Conservation (phyloP, 495 filamentous ascomycete genomes). For the Hypoxylon fragiforme region DNA sequence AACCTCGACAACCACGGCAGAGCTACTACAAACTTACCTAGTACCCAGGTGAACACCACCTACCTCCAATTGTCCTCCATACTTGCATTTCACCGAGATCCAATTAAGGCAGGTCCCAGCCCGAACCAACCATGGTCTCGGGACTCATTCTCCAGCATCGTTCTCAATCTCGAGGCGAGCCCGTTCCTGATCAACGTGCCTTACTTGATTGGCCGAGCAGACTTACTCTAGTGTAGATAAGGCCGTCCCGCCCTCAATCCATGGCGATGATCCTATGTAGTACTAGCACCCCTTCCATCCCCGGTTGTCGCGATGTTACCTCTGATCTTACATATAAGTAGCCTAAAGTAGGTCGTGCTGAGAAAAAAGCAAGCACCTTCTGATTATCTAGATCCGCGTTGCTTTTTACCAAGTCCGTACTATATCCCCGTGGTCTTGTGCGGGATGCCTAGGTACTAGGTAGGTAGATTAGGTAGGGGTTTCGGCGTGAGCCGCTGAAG, state of each 20-base stretch:
- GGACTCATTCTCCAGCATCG: conserved; percentile 1
- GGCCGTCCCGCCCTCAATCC: conserved; percentile 11
- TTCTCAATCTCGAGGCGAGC: conserved; percentile 16
- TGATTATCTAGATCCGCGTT: conserved; percentile 13
- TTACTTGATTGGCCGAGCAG: conserved; percentile 28
- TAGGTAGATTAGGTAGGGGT: no score
- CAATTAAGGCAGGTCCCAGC: conserved; percentile 29
- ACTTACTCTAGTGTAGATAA: no score
- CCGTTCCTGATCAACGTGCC: conserved; percentile 26
- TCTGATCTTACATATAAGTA: conserved; percentile 7
- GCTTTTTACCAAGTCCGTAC: conserved; percentile 1
- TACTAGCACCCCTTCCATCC: no score
- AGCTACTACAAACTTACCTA: no score
- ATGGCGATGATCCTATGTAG: conserved; percentile 11
- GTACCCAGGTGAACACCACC: no score
- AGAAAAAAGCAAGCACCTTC: conserved; percentile 19
- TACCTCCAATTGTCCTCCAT: no score
- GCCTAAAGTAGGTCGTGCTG: conserved; percentile 4
- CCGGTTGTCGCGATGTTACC: conserved; percentile 7
- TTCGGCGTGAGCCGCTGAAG: conserved; percentile 9
- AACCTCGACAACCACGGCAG: no score
- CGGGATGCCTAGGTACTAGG: no score
- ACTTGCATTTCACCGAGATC: conserved; percentile 24
- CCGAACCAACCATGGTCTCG: conserved; percentile 21
- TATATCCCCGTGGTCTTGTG: conserved; percentile 5